A percentile compares a stretch with the other conserved stretches of the same genome.
phyloP scores from a whole-genome alignment of 352 stramenopile genomes.

The Pythium biforme region DNA sequence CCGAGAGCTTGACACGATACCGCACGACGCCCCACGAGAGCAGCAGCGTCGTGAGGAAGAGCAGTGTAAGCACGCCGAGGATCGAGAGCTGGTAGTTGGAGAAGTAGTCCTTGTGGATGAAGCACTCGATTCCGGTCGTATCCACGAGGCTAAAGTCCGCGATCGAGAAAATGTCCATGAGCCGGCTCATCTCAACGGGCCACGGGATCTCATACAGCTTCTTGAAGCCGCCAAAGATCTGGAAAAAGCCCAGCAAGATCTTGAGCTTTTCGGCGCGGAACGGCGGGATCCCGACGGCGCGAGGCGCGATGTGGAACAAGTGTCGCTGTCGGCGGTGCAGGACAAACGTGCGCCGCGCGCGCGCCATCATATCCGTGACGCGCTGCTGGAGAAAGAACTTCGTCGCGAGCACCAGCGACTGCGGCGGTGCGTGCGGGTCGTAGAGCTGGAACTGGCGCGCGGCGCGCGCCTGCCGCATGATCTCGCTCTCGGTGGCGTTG shows the following conservation, averaged over 20 bases:
- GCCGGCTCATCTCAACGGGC: conserved; percentile 49
- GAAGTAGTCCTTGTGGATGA: conserved; percentile 66
- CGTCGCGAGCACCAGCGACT: conserved; percentile 28
- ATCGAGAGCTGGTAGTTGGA: conserved; percentile 51
- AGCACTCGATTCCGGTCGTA: conserved; percentile 63
- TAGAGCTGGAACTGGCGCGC: conserved; percentile 62
- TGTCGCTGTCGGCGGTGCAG: not conserved
- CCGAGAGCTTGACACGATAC: conserved; percentile 55
- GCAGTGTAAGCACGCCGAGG: conserved; percentile 39
- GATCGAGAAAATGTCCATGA: conserved; percentile 71
- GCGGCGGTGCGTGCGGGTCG: conserved; percentile 14
- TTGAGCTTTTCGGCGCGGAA: conserved; percentile 75
- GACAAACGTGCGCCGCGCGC: conserved; percentile 12
- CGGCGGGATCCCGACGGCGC: conserved; percentile 20
- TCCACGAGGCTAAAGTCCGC: conserved; percentile 70
- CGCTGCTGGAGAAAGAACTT: conserved; percentile 29
- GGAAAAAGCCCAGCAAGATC: conserved; percentile 76
- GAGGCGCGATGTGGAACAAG: conserved; percentile 47
- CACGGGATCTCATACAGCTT: conserved; percentile 72
- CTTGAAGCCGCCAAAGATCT: conserved; percentile 74
- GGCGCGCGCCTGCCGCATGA: conserved; percentile 50
- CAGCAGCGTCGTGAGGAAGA: conserved; percentile 36
- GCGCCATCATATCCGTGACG: conserved; percentile 15
- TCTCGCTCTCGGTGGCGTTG: conserved; percentile 42
- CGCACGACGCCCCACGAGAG: conserved; percentile 51